Evolutionary conservation across 768 basidiomycete species (phyloP).

Genomic region (Clathrus columnatus): DNA sequence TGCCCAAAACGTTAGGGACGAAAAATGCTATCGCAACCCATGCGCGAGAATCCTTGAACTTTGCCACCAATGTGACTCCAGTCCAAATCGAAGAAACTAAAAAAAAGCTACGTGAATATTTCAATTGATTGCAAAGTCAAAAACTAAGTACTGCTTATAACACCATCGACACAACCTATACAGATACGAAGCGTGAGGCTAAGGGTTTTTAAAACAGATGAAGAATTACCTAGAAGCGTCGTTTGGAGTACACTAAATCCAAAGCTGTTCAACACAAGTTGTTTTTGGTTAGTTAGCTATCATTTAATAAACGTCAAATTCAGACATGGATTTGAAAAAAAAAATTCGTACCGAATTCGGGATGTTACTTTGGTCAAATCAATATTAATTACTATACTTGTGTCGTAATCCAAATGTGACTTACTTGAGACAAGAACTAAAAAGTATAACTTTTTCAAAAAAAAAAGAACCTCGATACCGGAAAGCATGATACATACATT

Average conservation of each 20-base stretch:
- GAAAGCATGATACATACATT: constrained; percentile 34
- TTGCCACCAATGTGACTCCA: constrained; percentile 50
- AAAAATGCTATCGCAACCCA: constrained; percentile 52
- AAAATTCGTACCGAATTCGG: constrained; percentile 45
- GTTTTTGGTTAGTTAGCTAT: constrained; percentile 50
- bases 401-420: background rate
- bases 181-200: background rate
- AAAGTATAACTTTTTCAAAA: too few relatives aligned
- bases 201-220: background rate
- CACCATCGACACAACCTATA: constrained; percentile 49
- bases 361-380: constrained; percentile 28
- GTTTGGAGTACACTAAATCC: constrained; percentile 59
- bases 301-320: too few relatives aligned
- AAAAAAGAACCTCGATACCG: background rate
- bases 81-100: constrained; percentile 54
- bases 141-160: constrained; percentile 35
- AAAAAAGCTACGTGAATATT: background rate
- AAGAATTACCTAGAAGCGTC: constrained; percentile 40
- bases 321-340: too few relatives aligned
- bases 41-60: constrained; percentile 47
- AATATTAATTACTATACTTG: too few relatives aligned
- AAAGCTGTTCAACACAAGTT: constrained; percentile 57
- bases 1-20: constrained; percentile 56
- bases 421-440: constrained; percentile 9
- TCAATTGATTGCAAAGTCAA: too few relatives aligned